These are phyloP conservation scores for Aspergillus caelatus DNA, from an alignment of 2,329 filamentous ascomycete species.

Conservation along the genomic window DNA sequence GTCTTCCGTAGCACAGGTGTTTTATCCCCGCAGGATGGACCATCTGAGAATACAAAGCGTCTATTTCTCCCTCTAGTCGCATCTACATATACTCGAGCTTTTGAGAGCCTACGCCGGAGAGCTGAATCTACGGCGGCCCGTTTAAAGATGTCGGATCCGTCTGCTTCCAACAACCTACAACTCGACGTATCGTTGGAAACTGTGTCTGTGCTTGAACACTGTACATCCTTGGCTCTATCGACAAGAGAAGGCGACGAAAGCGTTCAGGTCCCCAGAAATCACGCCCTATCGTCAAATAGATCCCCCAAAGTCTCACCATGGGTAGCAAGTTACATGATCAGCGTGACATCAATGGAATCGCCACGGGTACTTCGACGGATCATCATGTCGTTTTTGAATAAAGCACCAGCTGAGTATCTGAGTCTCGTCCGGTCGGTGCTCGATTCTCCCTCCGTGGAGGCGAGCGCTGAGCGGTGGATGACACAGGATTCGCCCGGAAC, in stretches of 20 bases:
- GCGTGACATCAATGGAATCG: constrained; percentile 35
- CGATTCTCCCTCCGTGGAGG: constrained; percentile 6
- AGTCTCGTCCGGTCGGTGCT: constrained; percentile 39
- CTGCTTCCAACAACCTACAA: background rate
- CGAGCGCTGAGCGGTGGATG: constrained; percentile 5
- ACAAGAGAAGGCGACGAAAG: background rate
- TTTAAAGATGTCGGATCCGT: constrained; percentile 5
- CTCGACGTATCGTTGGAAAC: constrained; percentile 22
- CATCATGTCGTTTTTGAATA: constrained; percentile 48
- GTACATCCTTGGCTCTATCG: constrained; percentile 25
- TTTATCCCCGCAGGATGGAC: constrained; percentile 19
- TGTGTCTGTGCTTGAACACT: constrained; percentile 22
- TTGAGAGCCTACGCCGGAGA: constrained; percentile 15
- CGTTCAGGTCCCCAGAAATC: background rate
- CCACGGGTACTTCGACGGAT: constrained; percentile 39
- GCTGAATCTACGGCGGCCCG: constrained; percentile 11
- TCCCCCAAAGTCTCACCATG: constrained; percentile 35
- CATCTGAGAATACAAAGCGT: constrained; percentile 20
- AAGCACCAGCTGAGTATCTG: constrained; percentile 38
- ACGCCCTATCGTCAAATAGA: background rate
- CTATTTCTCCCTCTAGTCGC: constrained; percentile 21
- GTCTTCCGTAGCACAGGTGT: background rate
- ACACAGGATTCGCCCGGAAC: constrained; percentile 2
- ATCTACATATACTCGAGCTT: constrained; percentile 19
- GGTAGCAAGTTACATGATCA: constrained; percentile 40